phyloP scores from a whole-genome alignment of 1,284 basidiomycete species.

The Cryptococcus neoformans region DNA sequence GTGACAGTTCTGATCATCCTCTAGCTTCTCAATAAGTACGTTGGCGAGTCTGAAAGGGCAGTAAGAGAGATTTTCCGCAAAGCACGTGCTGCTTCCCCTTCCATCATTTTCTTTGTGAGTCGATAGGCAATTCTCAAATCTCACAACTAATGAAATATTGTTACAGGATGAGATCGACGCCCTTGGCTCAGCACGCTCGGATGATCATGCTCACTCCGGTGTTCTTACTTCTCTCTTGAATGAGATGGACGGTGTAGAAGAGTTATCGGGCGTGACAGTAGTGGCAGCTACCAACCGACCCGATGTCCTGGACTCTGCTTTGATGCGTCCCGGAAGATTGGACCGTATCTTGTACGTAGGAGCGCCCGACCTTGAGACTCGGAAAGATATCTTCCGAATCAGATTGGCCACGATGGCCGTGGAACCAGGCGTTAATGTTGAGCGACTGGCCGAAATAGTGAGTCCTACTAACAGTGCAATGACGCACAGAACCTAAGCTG shows the following conservation, averaged over 20 bases:
- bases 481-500: background rate
- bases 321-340: conserved; percentile 93
- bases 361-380: conserved; percentile 73
- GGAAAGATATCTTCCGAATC: conserved; percentile 81
- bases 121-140: background rate
- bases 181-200: conserved; percentile 70
- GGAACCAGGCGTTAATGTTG: conserved; percentile 64
- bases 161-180: conserved; percentile 95
- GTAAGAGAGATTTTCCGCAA: conserved; percentile 95
- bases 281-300: conserved; percentile 96
- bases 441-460: conserved; percentile 70
- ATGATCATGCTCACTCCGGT: conserved; percentile 66
- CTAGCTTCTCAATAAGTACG: conserved; percentile 91
- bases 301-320: conserved; percentile 85
- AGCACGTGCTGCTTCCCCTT: conserved; percentile 87
- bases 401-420: conserved; percentile 76
- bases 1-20: background rate
- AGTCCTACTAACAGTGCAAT: conserved; percentile 27
- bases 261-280: conserved; percentile 85
- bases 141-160: background rate
- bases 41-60: conserved; percentile 94
- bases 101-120: conserved; percentile 92
- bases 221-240: conserved; percentile 91
- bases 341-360: conserved; percentile 94
- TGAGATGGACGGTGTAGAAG: conserved; percentile 98